Conservation (phyloP, 2,329 filamentous ascomycete genomes). For the Eurotiales sp. region DNA sequence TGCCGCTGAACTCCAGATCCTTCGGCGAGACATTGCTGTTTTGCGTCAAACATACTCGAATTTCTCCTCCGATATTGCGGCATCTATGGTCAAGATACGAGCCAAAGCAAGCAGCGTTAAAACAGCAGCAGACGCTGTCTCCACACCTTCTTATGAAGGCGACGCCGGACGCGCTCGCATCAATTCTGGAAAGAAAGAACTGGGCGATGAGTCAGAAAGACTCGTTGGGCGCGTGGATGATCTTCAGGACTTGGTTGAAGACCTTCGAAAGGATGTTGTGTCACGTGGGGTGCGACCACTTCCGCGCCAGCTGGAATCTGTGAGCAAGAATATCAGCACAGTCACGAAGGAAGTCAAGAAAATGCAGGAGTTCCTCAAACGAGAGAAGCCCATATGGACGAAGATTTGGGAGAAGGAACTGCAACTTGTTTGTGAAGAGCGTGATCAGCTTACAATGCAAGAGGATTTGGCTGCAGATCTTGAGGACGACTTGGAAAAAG, state of each 20-base stretch:
- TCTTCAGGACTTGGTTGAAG: constrained; percentile 93
- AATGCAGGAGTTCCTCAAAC: constrained; percentile 86
- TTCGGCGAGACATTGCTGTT: constrained; percentile 85
- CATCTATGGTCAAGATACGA: constrained; percentile 79
- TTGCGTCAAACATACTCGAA: constrained; percentile 89
- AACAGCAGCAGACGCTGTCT: constrained; percentile 64
- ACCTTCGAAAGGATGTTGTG: constrained; percentile 95
- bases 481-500: constrained; percentile 92
- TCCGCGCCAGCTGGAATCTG: constrained; percentile 81
- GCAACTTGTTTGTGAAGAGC: constrained; percentile 91
- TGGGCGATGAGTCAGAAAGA: constrained; percentile 82
- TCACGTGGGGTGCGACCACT: constrained; percentile 85
- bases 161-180: constrained; percentile 84
- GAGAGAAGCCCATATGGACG: constrained; percentile 94
- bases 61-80: constrained; percentile 83
- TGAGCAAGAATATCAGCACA: constrained; percentile 79
- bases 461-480: constrained; percentile 92
- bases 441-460: constrained; percentile 91
- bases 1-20: constrained; percentile 70
- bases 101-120: constrained; percentile 80
- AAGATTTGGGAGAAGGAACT: constrained; percentile 99
- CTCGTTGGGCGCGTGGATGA: constrained; percentile 92
- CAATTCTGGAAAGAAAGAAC: constrained; percentile 76
- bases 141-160: constrained; percentile 67
- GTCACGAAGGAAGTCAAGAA: constrained; percentile 85